Evolutionary conservation across 2,329 filamentous ascomycete species (phyloP).

Genomic region (Fusarium nodosum): DNA sequence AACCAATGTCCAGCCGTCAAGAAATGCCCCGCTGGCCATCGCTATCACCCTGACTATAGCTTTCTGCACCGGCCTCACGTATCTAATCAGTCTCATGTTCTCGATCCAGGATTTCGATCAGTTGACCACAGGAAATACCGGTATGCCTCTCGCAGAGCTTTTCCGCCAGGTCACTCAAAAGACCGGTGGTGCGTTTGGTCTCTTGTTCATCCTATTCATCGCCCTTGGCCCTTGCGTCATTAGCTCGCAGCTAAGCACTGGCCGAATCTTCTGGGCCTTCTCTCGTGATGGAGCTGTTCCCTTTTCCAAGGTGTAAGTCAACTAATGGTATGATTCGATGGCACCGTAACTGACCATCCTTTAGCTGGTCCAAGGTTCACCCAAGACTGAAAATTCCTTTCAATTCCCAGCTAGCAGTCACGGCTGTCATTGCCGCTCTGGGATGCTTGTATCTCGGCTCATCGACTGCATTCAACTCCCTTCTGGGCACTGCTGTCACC

Average conservation of each 20-base stretch:
- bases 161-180: slow-evolving; percentile 14
- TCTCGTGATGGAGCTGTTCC: slow-evolving; percentile 15
- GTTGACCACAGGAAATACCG: too few relatives aligned
- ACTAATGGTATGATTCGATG: too few relatives aligned
- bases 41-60: slow-evolving; percentile 10
- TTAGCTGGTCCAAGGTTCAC: slow-evolving; percentile 14
- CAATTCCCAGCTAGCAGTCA: slow-evolving; percentile 4
- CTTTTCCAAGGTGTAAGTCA: neutral
- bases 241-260: slow-evolving; percentile 19
- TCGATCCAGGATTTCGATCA: slow-evolving; percentile 6
- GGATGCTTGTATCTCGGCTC: slow-evolving; percentile 15
- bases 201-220: neutral
- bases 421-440: neutral
- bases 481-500: slow-evolving; percentile 5
- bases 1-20: neutral
- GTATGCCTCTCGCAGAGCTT: slow-evolving; percentile 11
- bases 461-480: slow-evolving; percentile 18
- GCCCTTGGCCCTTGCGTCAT: slow-evolving; percentile 10
- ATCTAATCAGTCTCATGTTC: slow-evolving; percentile 15
- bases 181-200: slow-evolving; percentile 1
- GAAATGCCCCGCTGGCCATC: slow-evolving; percentile 9
- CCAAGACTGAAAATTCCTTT: slow-evolving; percentile 1
- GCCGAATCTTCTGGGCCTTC: slow-evolving; percentile 19
- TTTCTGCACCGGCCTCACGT: slow-evolving; percentile 9
- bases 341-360: too few relatives aligned